Evolutionary conservation across 192 early-diverging fungal species (phyloP).

Genomic region (Coemansia sp.): DNA sequence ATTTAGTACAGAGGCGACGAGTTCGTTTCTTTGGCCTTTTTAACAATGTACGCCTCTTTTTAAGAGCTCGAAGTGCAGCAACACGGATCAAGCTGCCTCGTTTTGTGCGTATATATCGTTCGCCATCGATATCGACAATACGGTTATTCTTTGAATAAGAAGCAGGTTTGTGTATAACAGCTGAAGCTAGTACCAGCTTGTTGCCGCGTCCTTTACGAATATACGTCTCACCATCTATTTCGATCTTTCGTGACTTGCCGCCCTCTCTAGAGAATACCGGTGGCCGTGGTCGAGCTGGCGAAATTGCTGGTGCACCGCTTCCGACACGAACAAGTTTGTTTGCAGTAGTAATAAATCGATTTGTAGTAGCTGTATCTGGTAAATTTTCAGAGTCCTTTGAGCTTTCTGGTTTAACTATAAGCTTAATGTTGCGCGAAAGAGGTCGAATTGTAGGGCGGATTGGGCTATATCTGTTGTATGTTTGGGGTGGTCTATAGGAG

Average conservation of each 20-base stretch:
- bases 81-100: slow-evolving; percentile 31
- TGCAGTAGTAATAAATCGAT: background rate
- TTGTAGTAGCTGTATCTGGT: background rate
- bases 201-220: slow-evolving; percentile 28
- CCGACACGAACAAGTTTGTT: slow-evolving; percentile 47
- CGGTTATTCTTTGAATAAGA: background rate
- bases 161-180: background rate
- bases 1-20: slow-evolving; percentile 28
- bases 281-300: too few species aligned
- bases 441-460: slow-evolving; percentile 13
- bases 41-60: slow-evolving; percentile 3
- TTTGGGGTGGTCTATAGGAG: background rate
- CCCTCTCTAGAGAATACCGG: too few species aligned
- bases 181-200: slow-evolving; percentile 33
- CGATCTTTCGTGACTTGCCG: background rate
- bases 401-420: slow-evolving; percentile 20
- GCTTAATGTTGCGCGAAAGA: slow-evolving; percentile 42
- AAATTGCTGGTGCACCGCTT: slow-evolving; percentile 7
- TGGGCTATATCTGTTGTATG: slow-evolving; percentile 21
- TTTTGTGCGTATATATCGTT: slow-evolving; percentile 41
- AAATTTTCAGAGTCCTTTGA: background rate
- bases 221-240: slow-evolving; percentile 36
- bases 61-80: slow-evolving; percentile 13
- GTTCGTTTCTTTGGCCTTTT: background rate
- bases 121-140: slow-evolving; percentile 35